These are phyloP conservation scores for Nitzschia sp. DNA, from an alignment of 108 stramenopile species.

Conservation along the genomic window DNA sequence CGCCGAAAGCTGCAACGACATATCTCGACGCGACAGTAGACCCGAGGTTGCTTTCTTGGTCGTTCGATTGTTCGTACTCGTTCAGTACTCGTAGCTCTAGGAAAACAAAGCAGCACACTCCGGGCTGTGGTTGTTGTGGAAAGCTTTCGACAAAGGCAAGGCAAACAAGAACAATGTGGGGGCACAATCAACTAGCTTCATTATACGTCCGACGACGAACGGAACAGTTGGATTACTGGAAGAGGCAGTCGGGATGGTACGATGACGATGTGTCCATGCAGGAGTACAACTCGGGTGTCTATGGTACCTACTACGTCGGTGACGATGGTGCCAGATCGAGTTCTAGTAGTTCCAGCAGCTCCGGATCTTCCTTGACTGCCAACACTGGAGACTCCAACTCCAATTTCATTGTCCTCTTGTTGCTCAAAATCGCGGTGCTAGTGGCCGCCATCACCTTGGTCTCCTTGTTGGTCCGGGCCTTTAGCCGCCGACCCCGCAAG, in stretches of 20 bases:
- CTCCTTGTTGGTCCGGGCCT: conserved; percentile 50
- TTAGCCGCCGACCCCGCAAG: conserved; percentile 52
- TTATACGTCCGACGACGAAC: conserved; percentile 27
- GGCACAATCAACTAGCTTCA: not conserved
- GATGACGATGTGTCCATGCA: conserved; percentile 79
- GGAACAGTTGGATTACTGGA: conserved; percentile 82
- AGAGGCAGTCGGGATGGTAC: conserved; percentile 76
- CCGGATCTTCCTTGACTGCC: too few relatives aligned
- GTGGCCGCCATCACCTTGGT: conserved; percentile 45
- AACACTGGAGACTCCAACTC: not conserved
- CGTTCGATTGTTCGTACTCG: too few relatives aligned
- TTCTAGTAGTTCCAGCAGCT: not conserved
- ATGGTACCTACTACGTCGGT: conserved; percentile 52
- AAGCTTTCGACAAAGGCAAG: too few relatives aligned
- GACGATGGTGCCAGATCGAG: conserved; percentile 41
- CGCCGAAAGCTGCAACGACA: too few relatives aligned
- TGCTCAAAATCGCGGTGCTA: conserved; percentile 44
- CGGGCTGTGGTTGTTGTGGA: too few relatives aligned
- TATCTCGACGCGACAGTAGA: too few relatives aligned
- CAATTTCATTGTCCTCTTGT: not conserved
- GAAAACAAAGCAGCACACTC: too few relatives aligned
- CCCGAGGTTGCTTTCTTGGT: too few relatives aligned
- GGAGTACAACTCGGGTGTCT: conserved; percentile 68
- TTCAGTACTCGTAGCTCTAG: too few relatives aligned
- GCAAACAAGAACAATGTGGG: too few relatives aligned